Percentiles rank a stretch among this genome's conserved stretches.
phyloP scores from a whole-genome alignment of 202 grass and related monocot genomes.

The Dendrocalamus latiflorus region DNA sequence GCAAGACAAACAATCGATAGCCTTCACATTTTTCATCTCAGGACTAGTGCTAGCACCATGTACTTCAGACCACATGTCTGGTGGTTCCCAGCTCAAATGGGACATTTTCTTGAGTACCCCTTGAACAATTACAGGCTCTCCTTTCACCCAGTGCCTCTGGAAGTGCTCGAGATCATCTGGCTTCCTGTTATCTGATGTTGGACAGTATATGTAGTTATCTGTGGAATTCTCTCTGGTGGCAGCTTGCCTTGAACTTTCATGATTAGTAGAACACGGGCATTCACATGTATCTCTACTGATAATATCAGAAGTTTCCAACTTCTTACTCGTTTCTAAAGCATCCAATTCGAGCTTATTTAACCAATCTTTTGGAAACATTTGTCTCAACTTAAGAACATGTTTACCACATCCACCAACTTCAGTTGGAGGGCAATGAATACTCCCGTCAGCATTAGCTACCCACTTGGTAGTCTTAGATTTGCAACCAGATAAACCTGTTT shows the following conservation, averaged over 20 bases:
- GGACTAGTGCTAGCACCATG: slow-evolving; percentile 19
- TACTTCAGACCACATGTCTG: slow-evolving; percentile 61
- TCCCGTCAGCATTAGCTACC: slow-evolving; percentile 23
- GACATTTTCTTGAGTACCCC: slow-evolving; percentile 48
- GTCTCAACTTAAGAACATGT: slow-evolving; percentile 50
- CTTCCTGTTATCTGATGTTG: slow-evolving; percentile 39
- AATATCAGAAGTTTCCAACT: slow-evolving; percentile 22
- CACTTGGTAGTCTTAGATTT: slow-evolving; percentile 26
- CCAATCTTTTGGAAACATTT: slow-evolving; percentile 45
- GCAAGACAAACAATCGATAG: slow-evolving; percentile 68
- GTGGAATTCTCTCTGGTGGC: slow-evolving; percentile 45
- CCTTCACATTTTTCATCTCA: slow-evolving; percentile 36
- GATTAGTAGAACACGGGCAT: slow-evolving; percentile 26
- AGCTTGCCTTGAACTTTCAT: slow-evolving; percentile 61
- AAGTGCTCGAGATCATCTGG: slow-evolving; percentile 62
- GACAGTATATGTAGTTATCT: slow-evolving; percentile 82
- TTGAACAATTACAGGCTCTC: slow-evolving; percentile 84
- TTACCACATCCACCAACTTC: slow-evolving; percentile 67
- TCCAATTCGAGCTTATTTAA: slow-evolving; percentile 42
- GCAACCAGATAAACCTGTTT: slow-evolving; percentile 22
- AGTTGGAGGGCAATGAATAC: slow-evolving; percentile 62
- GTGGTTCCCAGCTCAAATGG: slow-evolving; percentile 62
- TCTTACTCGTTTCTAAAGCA: slow-evolving; percentile 25
- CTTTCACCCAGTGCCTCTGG: slow-evolving; percentile 80
- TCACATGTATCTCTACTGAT: slow-evolving; percentile 17